Evolutionary conservation across 2,329 filamentous ascomycete genomes (phyloP), one percentile per base, ranked within the genome.

Genomic region (Sphaerulina vaccinii): DNA sequence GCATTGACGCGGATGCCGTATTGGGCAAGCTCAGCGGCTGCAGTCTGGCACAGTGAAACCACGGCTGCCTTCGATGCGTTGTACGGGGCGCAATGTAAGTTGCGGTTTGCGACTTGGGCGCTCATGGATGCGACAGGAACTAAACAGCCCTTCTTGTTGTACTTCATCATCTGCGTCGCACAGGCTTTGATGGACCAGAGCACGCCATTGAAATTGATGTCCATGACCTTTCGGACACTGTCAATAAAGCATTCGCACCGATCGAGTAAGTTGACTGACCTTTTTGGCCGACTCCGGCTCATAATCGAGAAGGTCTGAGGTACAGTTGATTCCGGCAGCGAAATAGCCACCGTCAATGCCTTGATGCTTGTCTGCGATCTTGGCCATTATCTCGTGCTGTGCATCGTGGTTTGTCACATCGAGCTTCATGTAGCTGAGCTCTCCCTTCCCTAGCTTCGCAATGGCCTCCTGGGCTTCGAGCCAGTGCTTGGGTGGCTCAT

Each of bases 111-210:
- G 21, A 62, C 55, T 9, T 73, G 60, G 0, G 75, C 77, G 51
- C 73, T 76, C 75, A 80, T 80, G 57, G 73, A 76, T 0, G 75
- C 77, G 0, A 80, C 66, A 8, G 79, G 65, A 2, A 79, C 67
- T 48, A 79, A 77, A 3, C 72, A 75, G n/a, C 74, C 77, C 9
- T 67, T 68, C n/a, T 67, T 75, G 52, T 81, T 77, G 59, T 74
- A 70, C 24, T 72, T 71, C 53, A 73, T 73, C 70, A 79, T 76
- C 57, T 77, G 71, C 40, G 69, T 69, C 1, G 76, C 76, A 3
- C 70, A 73, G 0, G 75, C 72, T 19, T 73, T 72, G 2, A 76
- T 75, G 0, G 70, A 68, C 50, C 75, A 70, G 58, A 78, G 76
- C 2, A 74, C 73, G 3, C 77, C 77, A 7, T 72, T 75, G 58